Evolutionary conservation across 352 stramenopile genomes (phyloP), one percentile per base, ranked within the genome.

Genomic region (Pythium graminicola): DNA sequence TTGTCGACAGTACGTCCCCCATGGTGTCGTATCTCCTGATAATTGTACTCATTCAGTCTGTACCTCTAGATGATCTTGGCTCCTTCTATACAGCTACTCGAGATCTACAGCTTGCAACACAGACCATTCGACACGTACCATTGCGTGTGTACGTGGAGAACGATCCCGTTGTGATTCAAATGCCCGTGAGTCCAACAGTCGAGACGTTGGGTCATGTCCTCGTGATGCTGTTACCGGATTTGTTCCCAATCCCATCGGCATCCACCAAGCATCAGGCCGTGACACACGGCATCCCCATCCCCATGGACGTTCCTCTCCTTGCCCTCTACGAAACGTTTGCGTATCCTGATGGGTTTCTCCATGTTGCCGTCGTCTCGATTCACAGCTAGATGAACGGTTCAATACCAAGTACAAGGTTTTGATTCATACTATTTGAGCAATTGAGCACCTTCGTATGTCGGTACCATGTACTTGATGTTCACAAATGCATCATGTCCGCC

Each of bases 391-490:
- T n/a, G n/a, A n/a, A n/a, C n/a, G n/a, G n/a, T n/a, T n/a, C n/a
- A n/a, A n/a, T n/a, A n/a, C n/a, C n/a, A n/a, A n/a, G n/a, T n/a
- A n/a, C n/a, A n/a, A n/a, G n/a, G n/a, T n/a, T 29, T 32, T 33
- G 23, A 48, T 33, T 16, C 22, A 33, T 58, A 7, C 48, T 64
- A 66, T 23, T 28, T 64, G 23, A 55, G 40, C 22, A 36, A 11
- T 36, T 57, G 67, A 16, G 69, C 54, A 53, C 77, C 86, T 65
- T 98, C 87, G 72, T 97, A 98, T 17, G 94, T 96, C 19, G 94
- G 95, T 7, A 98, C 82, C 71, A 98, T 93, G 61, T 98, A 98
- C 72, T 98, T 99, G 67, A 97, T 97, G 71, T 97, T 97, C 26
- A 96, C 77, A 60, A 86, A 96, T 8, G 89, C 89, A 46, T 97